A percentile compares a stretch with the other conserved stretches of the same genome.
phyloP scores from a whole-genome alignment of 2,329 filamentous ascomycete genomes.

The Didymellaceae sp. region DNA sequence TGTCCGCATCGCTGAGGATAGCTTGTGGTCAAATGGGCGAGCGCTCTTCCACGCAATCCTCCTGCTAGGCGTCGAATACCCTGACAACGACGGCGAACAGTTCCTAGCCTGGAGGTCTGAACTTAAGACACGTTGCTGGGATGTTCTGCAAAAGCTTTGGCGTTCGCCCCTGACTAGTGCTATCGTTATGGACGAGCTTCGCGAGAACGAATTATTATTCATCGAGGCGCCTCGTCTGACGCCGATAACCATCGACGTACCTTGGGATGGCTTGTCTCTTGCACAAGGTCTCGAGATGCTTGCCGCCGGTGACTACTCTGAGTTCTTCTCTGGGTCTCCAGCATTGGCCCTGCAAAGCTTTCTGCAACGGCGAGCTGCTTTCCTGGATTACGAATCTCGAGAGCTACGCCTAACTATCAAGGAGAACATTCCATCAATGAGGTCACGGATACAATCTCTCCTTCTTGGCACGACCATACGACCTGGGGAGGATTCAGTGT shows the following conservation, averaged over 20 bases:
- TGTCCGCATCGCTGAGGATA: conserved; percentile 70
- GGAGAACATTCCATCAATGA: conserved; percentile 65
- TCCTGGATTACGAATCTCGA: conserved; percentile 83
- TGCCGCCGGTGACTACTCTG: conserved; percentile 46
- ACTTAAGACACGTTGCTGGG: conserved; percentile 54
- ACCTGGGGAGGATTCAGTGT: conserved; percentile 69
- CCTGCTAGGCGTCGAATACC: conserved; percentile 72
- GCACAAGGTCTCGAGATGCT: conserved; percentile 48
- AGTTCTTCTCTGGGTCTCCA: conserved; percentile 73
- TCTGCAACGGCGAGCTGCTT: conserved; percentile 75
- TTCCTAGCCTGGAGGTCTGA: conserved; percentile 51
- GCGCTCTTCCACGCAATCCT: conserved; percentile 87
- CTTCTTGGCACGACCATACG: conserved; percentile 78
- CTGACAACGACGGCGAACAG: conserved; percentile 61
- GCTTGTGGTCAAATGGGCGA: conserved; percentile 72
- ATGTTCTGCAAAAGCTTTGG: conserved; percentile 82
- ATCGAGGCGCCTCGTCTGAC: conserved; percentile 74
- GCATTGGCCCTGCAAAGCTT: conserved; percentile 77
- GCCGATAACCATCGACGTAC: conserved; percentile 70
- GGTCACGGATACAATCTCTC: conserved; percentile 60
- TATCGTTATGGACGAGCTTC: conserved; percentile 79
- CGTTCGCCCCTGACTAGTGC: conserved; percentile 77
- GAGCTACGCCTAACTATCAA: conserved; percentile 82
- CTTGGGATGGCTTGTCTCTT: conserved; percentile 75
- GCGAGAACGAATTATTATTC: conserved; percentile 80